These are phyloP conservation scores for Xylaria cubensis DNA, from an alignment of 495 filamentous ascomycete genomes.

Conservation along the genomic window DNA sequence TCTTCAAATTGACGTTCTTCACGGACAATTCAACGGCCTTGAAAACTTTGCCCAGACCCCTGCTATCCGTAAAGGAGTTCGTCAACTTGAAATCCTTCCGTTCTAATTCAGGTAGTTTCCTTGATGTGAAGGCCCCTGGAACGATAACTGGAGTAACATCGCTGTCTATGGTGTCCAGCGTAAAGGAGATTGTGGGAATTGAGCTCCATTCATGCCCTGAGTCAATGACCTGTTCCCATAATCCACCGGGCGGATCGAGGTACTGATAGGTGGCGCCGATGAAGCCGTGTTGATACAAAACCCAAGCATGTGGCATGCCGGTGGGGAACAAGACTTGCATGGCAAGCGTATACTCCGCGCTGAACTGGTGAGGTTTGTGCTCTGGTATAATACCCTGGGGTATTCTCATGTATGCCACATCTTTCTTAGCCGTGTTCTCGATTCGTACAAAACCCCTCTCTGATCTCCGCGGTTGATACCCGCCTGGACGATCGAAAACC, in stretches of 20 bases:
- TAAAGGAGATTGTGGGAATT: conserved; percentile 23
- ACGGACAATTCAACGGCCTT: background rate
- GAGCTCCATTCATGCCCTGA: background rate
- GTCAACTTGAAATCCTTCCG: conserved; percentile 6
- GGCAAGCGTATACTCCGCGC: conserved; percentile 28
- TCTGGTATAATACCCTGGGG: background rate
- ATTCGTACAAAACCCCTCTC: conserved; percentile 31
- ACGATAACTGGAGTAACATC: conserved; percentile 26
- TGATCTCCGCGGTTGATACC: conserved; percentile 24
- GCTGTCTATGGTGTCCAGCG: background rate
- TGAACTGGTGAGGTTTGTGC: conserved; percentile 32
- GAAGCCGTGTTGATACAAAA: conserved; percentile 1
- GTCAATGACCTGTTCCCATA: conserved; percentile 24
- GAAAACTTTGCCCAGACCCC: background rate
- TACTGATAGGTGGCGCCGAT: conserved; percentile 26
- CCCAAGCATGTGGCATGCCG: conserved; percentile 22
- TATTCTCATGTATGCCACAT: conserved; percentile 37
- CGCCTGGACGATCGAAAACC: background rate
- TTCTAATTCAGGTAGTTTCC: background rate
- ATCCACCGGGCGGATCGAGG: conserved; percentile 29
- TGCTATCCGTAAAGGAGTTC: background rate
- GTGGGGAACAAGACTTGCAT: conserved; percentile 26
- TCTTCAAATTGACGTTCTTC: background rate
- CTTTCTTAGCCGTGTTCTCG: conserved; percentile 11
- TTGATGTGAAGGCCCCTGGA: conserved; percentile 28